Evolutionary conservation across 352 stramenopile genomes (phyloP), one percentile per base, ranked within the genome.

Genomic region (Phytophthora meadii): DNA sequence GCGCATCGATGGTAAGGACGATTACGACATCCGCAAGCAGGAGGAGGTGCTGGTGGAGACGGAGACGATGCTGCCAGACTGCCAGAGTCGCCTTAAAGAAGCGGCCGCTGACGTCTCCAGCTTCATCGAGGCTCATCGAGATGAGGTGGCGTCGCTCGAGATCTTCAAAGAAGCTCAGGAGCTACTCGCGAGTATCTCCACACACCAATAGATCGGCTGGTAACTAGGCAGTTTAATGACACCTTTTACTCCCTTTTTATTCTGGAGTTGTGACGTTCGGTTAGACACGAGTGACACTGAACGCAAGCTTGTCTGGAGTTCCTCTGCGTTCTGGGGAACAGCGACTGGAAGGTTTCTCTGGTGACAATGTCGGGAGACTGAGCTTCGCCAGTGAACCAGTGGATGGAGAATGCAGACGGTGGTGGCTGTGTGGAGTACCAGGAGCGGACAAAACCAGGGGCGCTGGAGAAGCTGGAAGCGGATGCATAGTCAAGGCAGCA

Each of bases 51-150:
- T 92, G 24, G 72, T 88, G 32, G 86, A 94, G 73, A 92, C 83
- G 22, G 83, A 92, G 70, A 90, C 70, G 8, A 94, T 94, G 86
- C 69, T 92, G 32, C 86, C 86, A 6, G 86, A 94, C 65, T 92
- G 83, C 65, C 77, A 91, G 51, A 79, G 70, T 66, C 82, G 86
- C 3, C 79, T 94, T 6, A 65, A 76, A 30, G 83, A 92, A 55
- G 81, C 82, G 22, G 77, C 70, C 36, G 73, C 55, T 15, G 84
- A 92, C 65, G 68, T 94, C 24, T 46, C 57, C 44, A 71, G 64
- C 49, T 90, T 89, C 70, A 72, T 90, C 22, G 46, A 64, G 10
- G 49, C 52, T 5, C 61, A 90, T 60, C 61, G 68, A 9, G 67
- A 67, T 2, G 79, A 89, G 22, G 44, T 91, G 17, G 62, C 70